phyloP scores from a whole-genome alignment of 805 yeast species.

The Pichia manshurica region DNA sequence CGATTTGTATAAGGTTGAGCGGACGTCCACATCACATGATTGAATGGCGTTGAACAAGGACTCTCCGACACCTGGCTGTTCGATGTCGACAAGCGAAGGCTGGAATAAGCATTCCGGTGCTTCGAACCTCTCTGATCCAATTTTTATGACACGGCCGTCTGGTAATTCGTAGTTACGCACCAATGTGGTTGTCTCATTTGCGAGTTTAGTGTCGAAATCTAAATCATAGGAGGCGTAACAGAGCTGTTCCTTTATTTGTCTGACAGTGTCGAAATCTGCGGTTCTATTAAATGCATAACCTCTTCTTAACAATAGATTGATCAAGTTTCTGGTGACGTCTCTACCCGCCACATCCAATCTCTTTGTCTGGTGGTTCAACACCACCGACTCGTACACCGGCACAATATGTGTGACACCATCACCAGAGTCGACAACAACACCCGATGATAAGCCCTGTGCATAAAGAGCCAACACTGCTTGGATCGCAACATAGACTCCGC shows the following conservation, averaged over 20 bases:
- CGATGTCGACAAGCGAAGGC: constrained; percentile 90
- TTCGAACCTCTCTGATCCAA: constrained; percentile 93
- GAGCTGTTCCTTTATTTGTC: constrained; percentile 93
- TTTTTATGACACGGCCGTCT: constrained; percentile 89
- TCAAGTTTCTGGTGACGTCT: constrained; percentile 94
- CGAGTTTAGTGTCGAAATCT: constrained; percentile 78
- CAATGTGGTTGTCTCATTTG: constrained; percentile 91
- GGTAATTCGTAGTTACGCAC: constrained; percentile 92
- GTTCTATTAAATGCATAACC: constrained; percentile 98
- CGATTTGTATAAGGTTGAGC: constrained; percentile 83
- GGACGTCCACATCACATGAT: constrained; percentile 88
- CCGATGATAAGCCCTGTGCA: constrained; percentile 94
- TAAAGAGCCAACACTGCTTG: constrained; percentile 97
- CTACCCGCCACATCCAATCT: constrained; percentile 97
- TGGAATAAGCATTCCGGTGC: constrained; percentile 97
- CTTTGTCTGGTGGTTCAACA: constrained; percentile 86
- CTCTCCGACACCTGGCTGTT: constrained; percentile 96
- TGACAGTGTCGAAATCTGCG: constrained; percentile 97
- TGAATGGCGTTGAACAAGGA: constrained; percentile 86
- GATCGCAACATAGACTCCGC: constrained; percentile 91
- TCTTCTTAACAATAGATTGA: constrained; percentile 83
- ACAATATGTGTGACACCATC: constrained; percentile 98
- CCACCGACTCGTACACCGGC: constrained; percentile 95
- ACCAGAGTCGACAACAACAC: constrained; percentile 98
- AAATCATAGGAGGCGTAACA: constrained; percentile 94